Evolutionary conservation across 495 filamentous ascomycete genomes (phyloP), one percentile per base, ranked within the genome.

Genomic region (Elasticomyces elasticus): DNA sequence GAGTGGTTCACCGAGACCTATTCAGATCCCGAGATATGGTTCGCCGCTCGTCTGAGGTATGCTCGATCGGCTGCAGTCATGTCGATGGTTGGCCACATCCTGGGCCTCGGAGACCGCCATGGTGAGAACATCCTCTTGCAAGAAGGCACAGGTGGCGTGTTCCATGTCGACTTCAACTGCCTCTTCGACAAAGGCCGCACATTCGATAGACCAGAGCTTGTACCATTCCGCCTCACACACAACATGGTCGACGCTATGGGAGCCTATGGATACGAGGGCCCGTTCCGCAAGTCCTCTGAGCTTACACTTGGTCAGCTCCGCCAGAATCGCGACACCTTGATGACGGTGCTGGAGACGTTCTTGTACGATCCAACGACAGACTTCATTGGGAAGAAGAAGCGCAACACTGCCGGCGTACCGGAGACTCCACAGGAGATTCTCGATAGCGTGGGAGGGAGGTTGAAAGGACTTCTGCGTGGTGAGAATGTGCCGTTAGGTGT

Each of bases 91-190:
- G 92, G 92, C 49, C 89, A 94, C 25, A 87, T 96, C 54, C 77
- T 98, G 12, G 92, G 90, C 15, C 79, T 99, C 3, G 92, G 92
- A 33, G 92, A 99, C 66, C 87, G 92, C n/a, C 92, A 99, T 68
- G 90, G 90, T 51, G 92, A 97, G 70, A 99, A 99, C 67, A 87
- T 99, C 47, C 78, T 95, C 30, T 86, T 97, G 45, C 89, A 97
- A 67, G 88, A 95, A 76, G 83, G 84, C 31, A 94, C 89, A 56
- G 92, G 94, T 42, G 94, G 94, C 51, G 82, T 94, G 23, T 82
- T 97, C 63, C 92, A 99, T 70, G 92, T 99, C 47, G 92, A 99
- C 71, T 99, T 99, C 77, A 99, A 99, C 71, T 99, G 92, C 70
- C 84, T 99, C 20, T 99, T 99, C 68, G 94, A 99, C 74, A 99